Percentiles rank a stretch among this genome's conserved stretches.
Evolutionary conservation across 306 rosid genomes (phyloP).

Genomic region (Clitoria ternatea): DNA sequence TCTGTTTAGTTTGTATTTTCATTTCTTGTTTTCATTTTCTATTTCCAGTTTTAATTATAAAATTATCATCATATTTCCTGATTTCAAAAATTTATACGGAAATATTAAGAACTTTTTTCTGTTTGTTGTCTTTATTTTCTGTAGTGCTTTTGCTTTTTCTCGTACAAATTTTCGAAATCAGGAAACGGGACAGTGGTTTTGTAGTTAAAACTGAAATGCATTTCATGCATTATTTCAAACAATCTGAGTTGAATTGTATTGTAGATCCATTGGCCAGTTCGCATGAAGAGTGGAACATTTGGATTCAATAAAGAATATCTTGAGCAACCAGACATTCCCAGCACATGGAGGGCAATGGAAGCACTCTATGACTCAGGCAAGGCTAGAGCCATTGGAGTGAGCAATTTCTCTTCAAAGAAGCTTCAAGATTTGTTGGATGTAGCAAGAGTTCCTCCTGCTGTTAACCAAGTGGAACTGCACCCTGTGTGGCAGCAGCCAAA

Average conservation of each 20-base stretch:
- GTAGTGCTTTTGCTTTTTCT: no score
- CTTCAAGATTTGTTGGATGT: conserved; percentile 48
- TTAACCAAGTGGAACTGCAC: conserved; percentile 75
- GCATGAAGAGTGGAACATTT: conserved; percentile 44
- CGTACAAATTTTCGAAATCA: background rate
- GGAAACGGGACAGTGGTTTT: background rate
- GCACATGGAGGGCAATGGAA: conserved; percentile 78
- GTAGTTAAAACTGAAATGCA: background rate
- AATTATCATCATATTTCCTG: no score
- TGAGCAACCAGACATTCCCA: conserved; percentile 38
- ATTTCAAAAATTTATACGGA: no score
- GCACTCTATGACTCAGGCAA: conserved; percentile 61
- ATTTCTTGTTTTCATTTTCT: no score
- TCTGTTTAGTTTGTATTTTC: no score
- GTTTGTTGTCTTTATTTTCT: no score
- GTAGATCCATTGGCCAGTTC: conserved; percentile 77
- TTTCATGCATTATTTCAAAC: background rate
- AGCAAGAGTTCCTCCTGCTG: conserved; percentile 60
- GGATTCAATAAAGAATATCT: conserved; percentile 45
- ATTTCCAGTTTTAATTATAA: no score
- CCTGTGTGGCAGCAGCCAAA: conserved; percentile 62
- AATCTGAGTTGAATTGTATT: background rate
- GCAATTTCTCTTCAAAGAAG: conserved; percentile 77
- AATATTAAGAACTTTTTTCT: no score
- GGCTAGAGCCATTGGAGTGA: conserved; percentile 73